Evolutionary conservation across 2,329 filamentous ascomycete species (phyloP), one percentile per base, ranked within the genome.

Genomic region (Aureobasidium sp.): DNA sequence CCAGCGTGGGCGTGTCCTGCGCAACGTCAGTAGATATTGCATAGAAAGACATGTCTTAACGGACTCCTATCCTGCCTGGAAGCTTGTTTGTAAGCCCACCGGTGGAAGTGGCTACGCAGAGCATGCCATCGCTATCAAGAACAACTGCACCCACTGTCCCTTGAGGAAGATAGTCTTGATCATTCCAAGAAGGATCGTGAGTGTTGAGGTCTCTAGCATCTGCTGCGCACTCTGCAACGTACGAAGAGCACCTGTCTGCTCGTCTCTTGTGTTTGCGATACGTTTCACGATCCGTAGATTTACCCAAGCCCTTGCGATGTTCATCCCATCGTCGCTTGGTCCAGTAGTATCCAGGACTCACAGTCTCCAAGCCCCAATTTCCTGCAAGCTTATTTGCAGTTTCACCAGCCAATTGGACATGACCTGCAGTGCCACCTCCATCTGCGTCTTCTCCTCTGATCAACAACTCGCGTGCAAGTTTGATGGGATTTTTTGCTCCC

Each of bases 81-180:
- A 93, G 76, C 77, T 96, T 96, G 72, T 96, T 96, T 24, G 91
- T 96, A 73, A 96, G 72, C 0, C 91, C 91, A 5, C 91, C 91
- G 0, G 83, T 86, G 39, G 81, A 84, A 0, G 84, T 86, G 3
- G 84, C 84, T 49, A 79, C 80, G 60, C 89, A 91, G 3, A 95
- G 73, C 3, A 88, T 84, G 0, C 91, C 91, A 44, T 85, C 82
- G n/a, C 77, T 78, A 72, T 96, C 91, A 8, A 96, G 76, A 27
- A 89, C 90, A 0, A 96, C 90, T 8, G 89, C 90, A 1, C 91
- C 91, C 33, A 88, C 88, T 0, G 91, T 96, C 0, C 91, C 91
- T 73, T 95, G 90, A 0, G 90, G 88, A 17, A 95, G 78, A 69
- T 88, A 91, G 67, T 85, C 83, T 1, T 82, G 76, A 3, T 74